Conservation (phyloP, 2,329 filamentous ascomycete genomes). For the Aspergillus fructus region DNA sequence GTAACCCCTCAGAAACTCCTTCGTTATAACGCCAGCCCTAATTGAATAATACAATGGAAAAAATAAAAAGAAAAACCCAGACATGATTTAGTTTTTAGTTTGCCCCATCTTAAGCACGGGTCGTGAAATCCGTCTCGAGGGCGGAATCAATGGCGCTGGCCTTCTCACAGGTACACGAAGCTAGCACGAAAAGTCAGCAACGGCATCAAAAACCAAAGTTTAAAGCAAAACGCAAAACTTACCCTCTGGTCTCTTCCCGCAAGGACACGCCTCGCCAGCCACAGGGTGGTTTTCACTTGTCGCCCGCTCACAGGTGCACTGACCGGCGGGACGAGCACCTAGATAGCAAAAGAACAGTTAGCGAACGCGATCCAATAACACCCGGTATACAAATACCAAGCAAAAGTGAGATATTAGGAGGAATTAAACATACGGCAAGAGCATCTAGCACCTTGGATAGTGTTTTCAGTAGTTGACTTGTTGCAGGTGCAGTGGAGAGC, state of each 20-base stretch:
- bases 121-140: conserved; percentile 83
- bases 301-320: conserved; percentile 78
- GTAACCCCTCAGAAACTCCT: conserved; percentile 3
- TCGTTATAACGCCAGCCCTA: background rate
- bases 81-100: background rate
- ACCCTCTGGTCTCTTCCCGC: conserved; percentile 73
- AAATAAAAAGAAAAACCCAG: background rate
- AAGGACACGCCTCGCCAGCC: conserved; percentile 66
- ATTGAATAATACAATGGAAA: background rate
- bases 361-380: background rate
- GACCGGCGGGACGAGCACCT: conserved; percentile 71
- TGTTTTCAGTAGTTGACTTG: conserved; percentile 75
- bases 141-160: conserved; percentile 61
- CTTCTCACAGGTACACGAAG: conserved; percentile 81
- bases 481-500: conserved; percentile 85
- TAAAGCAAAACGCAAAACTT: conserved; percentile 35
- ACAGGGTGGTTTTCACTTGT: conserved; percentile 65
- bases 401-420: background rate
- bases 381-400: conserved; percentile 15
- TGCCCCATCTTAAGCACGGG: conserved; percentile 43
- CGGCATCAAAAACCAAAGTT: background rate
- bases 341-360: conserved; percentile 9
- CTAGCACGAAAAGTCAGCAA: conserved; percentile 37
- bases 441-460: conserved; percentile 69
- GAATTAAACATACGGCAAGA: conserved; percentile 64